A percentile compares a stretch with the other conserved stretches of the same genome.
phyloP scores from a whole-genome alignment of 1,284 basidiomycete species.

The Sanghuangporus weigelae region DNA sequence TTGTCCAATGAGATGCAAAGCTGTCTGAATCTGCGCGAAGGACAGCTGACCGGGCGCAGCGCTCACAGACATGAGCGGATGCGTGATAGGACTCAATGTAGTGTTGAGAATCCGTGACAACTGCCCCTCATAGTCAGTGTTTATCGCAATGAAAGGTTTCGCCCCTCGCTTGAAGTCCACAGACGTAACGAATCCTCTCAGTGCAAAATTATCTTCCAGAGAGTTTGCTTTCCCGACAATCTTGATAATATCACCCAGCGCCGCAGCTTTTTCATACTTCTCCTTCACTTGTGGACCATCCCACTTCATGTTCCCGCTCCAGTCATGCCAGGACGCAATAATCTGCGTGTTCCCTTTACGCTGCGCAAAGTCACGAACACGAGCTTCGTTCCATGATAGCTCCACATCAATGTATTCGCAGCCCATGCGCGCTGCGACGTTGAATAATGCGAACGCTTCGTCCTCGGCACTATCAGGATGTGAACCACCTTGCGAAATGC shows the following conservation, averaged over 20 bases:
- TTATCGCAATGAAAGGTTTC: conserved; percentile 90
- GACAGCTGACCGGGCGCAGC: conserved; percentile 94
- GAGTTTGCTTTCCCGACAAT: conserved; percentile 81
- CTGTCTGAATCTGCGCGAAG: conserved; percentile 80
- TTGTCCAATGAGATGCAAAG: conserved; percentile 77
- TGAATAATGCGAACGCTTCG: conserved; percentile 76
- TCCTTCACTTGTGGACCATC: conserved; percentile 59
- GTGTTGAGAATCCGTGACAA: conserved; percentile 85
- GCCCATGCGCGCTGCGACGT: conserved; percentile 76
- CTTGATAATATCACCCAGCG: conserved; percentile 87
- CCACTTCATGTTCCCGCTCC: conserved; percentile 86
- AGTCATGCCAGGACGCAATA: conserved; percentile 94
- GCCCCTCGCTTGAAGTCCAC: conserved; percentile 36
- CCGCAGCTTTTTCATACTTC: conserved; percentile 61
- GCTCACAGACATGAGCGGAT: conserved; percentile 75
- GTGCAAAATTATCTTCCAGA: conserved; percentile 75
- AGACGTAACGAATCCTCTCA: conserved; percentile 67
- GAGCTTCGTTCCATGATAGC: conserved; percentile 65
- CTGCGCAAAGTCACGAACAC: conserved; percentile 55
- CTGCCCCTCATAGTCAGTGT: conserved; percentile 89
- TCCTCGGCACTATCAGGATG: conserved; percentile 79
- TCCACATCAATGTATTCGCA: conserved; percentile 96
- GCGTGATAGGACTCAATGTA: conserved; percentile 87
- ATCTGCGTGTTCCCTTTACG: conserved; percentile 74
- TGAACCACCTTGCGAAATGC: conserved; percentile 84